phyloP scores from a whole-genome alignment of 139 green algal genomes.

The Chlorella sp. region DNA sequence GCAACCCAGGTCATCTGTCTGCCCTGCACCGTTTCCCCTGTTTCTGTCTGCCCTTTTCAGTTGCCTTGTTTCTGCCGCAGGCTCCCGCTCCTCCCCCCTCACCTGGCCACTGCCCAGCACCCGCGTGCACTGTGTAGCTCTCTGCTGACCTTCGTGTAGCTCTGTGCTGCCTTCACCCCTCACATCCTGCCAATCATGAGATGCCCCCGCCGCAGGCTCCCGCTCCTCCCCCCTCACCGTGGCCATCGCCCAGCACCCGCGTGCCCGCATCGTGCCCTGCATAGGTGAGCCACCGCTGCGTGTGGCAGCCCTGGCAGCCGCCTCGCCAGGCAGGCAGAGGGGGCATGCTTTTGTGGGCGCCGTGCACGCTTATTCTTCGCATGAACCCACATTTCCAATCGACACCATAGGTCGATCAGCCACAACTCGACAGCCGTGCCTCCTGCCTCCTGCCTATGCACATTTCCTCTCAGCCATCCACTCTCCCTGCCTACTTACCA shows the following conservation, averaged over 20 bases:
- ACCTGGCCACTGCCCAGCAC: constrained; percentile 85
- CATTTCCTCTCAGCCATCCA: not conserved
- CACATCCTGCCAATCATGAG: too few relatives aligned
- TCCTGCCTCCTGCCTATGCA: not conserved
- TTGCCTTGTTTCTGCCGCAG: too few relatives aligned
- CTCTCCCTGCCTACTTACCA: not conserved
- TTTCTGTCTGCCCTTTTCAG: too few relatives aligned
- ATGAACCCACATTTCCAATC: not conserved
- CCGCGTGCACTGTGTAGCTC: too few relatives aligned
- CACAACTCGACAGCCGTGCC: not conserved
- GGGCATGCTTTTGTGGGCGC: not conserved
- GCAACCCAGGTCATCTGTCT: too few relatives aligned
- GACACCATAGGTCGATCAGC: not conserved
- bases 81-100: constrained; percentile 93
- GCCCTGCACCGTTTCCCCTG: too few relatives aligned
- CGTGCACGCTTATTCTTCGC: not conserved
- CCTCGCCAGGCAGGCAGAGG: too few relatives aligned
- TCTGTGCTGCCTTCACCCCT: too few relatives aligned
- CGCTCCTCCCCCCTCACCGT: constrained; percentile 91
- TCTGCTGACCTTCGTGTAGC: too few relatives aligned
- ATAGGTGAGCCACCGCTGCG: constrained; percentile 52
- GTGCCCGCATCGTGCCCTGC: constrained; percentile 79
- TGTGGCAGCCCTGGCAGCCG: not conserved
- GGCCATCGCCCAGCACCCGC: constrained; percentile 84
- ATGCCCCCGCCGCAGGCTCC: constrained; percentile 71